Base-by-base conservation (phyloP, 768 basidiomycete species). In the Collybia nuda region DNA sequence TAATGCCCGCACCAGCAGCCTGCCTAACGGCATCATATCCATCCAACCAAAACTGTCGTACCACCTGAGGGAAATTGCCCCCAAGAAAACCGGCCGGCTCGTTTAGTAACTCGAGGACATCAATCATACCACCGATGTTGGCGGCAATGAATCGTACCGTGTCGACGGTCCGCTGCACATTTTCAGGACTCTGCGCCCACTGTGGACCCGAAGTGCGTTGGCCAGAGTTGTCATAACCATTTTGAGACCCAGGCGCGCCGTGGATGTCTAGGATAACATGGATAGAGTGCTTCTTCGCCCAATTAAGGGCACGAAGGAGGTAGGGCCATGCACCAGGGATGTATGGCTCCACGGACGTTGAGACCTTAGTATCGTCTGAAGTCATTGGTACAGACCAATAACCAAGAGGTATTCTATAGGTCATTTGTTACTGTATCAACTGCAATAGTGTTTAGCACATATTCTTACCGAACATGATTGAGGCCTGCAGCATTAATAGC, bases 371-470 rank as follows among this genome's bases (percentile, higher is more conserved):
- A 54, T 81, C 77, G 12, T 75, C 65, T 26, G 80, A 69, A 3
- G 78, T 78, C 28, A 85, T 66, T 0, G 86, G 86, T n/a, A 88
- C 78, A n/a, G 85, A 85, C 87, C 87, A 90, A 62, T 84, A 90
- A 7, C 86, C 86, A 5, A 88, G 52, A 5, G 86, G 86, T 59
- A 90, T 84, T 24, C 86, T 87, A 19, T 35, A 12, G 8, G 24
- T 29, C 19, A 11, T 35, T 41, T 40, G n/a, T 50, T 40, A 22
- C 5, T 22, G 17, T 11, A n/a, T 22, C 17, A 12, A 29, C 17
- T 19, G 15, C 6, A 24, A 41, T 14, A 8, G 21, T 29, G 37
- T 15, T 28, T 40, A 44, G 28, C 43, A 36, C 12, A 21, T 18
- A 15, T 35, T 53, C 70, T 21, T 55, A 86, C 84, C 86, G 80